Evolutionary conservation across 2,329 filamentous ascomycete genomes (phyloP).

Genomic region (Chalaropsis ovoidea): DNA sequence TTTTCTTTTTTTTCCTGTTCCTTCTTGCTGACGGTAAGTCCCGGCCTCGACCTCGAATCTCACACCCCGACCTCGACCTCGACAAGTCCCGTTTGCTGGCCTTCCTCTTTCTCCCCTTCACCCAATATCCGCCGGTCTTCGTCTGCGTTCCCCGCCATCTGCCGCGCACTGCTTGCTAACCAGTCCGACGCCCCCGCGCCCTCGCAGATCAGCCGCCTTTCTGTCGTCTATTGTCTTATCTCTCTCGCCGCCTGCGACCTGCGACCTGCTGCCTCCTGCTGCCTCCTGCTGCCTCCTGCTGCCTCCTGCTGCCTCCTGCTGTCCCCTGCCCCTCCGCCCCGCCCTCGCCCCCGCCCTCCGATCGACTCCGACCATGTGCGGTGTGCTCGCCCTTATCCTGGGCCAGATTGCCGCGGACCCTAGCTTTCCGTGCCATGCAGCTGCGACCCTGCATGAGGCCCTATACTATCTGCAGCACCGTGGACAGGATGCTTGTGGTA

Average conservation of each 20-base stretch:
- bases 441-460: conserved; percentile 58
- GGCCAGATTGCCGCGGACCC: conserved; percentile 41
- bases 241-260: not conserved
- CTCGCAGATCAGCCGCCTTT: conserved; percentile 2
- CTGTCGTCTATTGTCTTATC: not conserved
- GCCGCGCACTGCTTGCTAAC: conserved; percentile 12
- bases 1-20: not conserved
- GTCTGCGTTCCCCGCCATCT: conserved; percentile 5
- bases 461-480: conserved; percentile 61
- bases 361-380: conserved; percentile 43
- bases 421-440: conserved; percentile 34
- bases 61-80: not conserved
- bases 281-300: not conserved
- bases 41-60: not conserved
- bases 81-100: not conserved
- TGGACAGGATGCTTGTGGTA: conserved; percentile 81
- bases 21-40: not conserved
- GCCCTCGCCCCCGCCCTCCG: not conserved
- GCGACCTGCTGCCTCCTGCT: not conserved
- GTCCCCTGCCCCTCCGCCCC: not conserved
- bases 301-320: not conserved
- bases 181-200: not conserved
- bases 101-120: not conserved
- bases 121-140: conserved; percentile 7
- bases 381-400: conserved; percentile 51